A percentile compares a stretch with the other conserved stretches of the same genome.
Evolutionary conservation across 805 yeast species (phyloP).

Genomic region (Candida railenensis): DNA sequence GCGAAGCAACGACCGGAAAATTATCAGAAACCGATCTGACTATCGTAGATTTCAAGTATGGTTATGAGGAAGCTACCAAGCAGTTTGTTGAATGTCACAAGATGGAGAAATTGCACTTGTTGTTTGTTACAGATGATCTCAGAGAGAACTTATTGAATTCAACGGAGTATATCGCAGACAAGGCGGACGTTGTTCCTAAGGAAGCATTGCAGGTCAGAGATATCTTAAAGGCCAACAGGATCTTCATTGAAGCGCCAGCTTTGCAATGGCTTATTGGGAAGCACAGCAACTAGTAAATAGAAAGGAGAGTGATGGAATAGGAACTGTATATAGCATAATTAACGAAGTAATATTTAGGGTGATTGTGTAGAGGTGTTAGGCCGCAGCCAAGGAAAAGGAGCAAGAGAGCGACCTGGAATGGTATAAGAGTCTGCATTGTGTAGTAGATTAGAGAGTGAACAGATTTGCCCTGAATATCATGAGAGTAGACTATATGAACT

Average conservation of each 20-base stretch:
- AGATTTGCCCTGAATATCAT: too few relatives aligned
- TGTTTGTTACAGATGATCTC: conserved; percentile 65
- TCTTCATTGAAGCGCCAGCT: conserved; percentile 71
- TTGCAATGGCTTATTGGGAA: conserved; percentile 55
- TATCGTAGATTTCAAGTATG: conserved; percentile 38
- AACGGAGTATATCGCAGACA: conserved; percentile 49
- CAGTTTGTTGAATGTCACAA: conserved; percentile 50
- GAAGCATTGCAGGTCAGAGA: conserved; percentile 85
- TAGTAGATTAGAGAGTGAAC: too few relatives aligned
- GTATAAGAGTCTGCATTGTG: too few relatives aligned
- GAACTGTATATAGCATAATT: conserved; percentile 1
- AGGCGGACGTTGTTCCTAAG: conserved; percentile 65
- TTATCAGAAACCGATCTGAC: conserved; percentile 16
- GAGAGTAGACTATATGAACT: too few relatives aligned
- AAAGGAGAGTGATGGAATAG: neutral
- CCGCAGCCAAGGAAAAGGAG: too few relatives aligned
- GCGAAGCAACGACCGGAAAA: conserved; percentile 17
- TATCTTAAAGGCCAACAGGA: conserved; percentile 71
- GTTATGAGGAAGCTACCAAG: conserved; percentile 45
- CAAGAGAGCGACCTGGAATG: too few relatives aligned
- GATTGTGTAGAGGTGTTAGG: too few relatives aligned
- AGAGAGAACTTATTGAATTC: conserved; percentile 62
- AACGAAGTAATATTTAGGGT: neutral
- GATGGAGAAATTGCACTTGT: conserved; percentile 50
- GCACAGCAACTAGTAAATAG: conserved; percentile 13